Evolutionary conservation across 2,329 filamentous ascomycete genomes (phyloP).

Genomic region (Fusarium sarcochroum): DNA sequence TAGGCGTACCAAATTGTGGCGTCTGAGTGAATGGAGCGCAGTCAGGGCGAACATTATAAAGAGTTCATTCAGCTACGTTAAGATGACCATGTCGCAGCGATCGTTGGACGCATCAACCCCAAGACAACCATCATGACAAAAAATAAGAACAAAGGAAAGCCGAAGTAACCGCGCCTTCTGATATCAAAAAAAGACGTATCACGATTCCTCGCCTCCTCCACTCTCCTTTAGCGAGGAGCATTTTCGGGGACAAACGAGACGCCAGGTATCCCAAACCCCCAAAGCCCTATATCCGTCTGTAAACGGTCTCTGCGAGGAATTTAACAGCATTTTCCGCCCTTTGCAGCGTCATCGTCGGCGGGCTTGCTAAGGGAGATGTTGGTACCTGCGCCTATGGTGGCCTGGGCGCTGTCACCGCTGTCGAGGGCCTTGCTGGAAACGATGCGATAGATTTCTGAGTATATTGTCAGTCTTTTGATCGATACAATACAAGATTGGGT

Average conservation of each 20-base stretch:
- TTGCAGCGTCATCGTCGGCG: conserved; percentile 79
- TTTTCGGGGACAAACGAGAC: conserved; percentile 54
- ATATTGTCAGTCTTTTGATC: conserved; percentile 25
- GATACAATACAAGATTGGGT: conserved; percentile 1
- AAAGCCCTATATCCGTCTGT: conserved; percentile 48
- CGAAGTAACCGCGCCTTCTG: conserved; percentile 58
- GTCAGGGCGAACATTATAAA: conserved; percentile 51
- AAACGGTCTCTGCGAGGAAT: conserved; percentile 47
- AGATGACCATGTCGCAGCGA: conserved; percentile 55
- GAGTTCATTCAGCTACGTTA: conserved; percentile 58
- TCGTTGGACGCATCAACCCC: conserved; percentile 56
- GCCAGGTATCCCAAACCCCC: conserved; percentile 52
- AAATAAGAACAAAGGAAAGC: conserved; percentile 58
- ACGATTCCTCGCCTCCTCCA: conserved; percentile 54
- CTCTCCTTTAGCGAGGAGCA: conserved; percentile 53
- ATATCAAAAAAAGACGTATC: conserved; percentile 57
- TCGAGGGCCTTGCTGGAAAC: conserved; percentile 98
- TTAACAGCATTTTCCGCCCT: conserved; percentile 88
- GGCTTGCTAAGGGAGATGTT: conserved; percentile 91
- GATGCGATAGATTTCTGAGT: conserved; percentile 96
- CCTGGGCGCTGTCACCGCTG: conserved; percentile 84
- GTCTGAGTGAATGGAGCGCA: conserved; percentile 7
- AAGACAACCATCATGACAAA: conserved; percentile 55
- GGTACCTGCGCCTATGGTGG: conserved; percentile 82
- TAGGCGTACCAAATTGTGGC: conserved; percentile 26